Evolutionary conservation across 2,329 filamentous ascomycete genomes (phyloP), one percentile per base, ranked within the genome.

Genomic region (Herpotrichia juniperi): DNA sequence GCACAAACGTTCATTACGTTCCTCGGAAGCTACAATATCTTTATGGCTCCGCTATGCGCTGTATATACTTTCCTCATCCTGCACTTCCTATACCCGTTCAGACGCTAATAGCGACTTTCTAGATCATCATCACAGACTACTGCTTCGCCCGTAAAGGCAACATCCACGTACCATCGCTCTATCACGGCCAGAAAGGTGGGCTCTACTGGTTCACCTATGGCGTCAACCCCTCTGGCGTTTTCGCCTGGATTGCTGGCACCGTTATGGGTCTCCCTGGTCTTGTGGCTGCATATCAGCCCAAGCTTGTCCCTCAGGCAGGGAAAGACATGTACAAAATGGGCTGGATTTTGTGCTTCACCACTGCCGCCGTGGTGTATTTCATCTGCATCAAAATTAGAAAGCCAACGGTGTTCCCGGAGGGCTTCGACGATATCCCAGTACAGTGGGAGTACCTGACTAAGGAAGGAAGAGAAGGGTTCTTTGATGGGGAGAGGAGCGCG

Each of bases 1-100:
- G 77, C 77, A 1, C 54, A 64, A 11, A 68, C 67, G 10, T 78
- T 79, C 54, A 58, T 78, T 1, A 78, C 74, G 4, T 79, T 79
- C 54, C 59, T 79, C 1, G 69, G 71, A 5, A 72, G 67, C 1
- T 79, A 78, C 52, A 66, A 68, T 7, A 69, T 76, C 43, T 78
- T 79, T 59, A 62, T 78, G 51, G 72, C 71, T 45, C 77, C 78
- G 0, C 67, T 78, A 5, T 67, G 66, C 31, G 68, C 66, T 14
- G 42, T 51, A 46, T 40, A 25, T 25, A 4, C 12, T 32, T 34
- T 16, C 10, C 22, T 6, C 9, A 6, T 21, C 8, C 21, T 22
- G 16, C 16, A 11, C 22, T 11, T 8, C 25, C 6, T 25, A 22
- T 25, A 28, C 14, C 42, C 42, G 5, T 28, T 17, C 42, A 28